Evolutionary conservation across 2,329 filamentous ascomycete genomes (phyloP).

Genomic region (Stemphylium vesicarium): DNA sequence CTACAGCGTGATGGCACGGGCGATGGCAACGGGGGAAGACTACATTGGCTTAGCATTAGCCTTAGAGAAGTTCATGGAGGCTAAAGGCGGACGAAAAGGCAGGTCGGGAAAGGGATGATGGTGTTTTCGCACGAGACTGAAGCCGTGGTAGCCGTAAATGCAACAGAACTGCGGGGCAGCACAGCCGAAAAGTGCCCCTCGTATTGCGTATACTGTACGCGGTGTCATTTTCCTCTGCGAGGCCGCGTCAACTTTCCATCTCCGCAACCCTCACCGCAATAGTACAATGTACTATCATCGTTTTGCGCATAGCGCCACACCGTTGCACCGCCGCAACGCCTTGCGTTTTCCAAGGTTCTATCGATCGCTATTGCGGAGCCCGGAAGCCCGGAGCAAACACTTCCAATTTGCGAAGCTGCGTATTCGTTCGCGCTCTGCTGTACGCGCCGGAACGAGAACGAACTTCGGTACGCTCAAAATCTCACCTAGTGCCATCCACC

Average conservation of each 20-base stretch:
- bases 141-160: neutral
- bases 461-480: neutral
- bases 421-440: neutral
- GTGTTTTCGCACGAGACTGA: neutral
- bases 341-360: neutral
- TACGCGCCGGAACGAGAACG: neutral
- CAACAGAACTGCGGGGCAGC: neutral
- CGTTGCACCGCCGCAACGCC: constrained; percentile 2
- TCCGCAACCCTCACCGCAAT: neutral
- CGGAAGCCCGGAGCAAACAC: constrained; percentile 5
- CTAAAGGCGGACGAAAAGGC: too few relatives aligned
- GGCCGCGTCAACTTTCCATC: constrained; percentile 3
- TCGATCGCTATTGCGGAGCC: constrained; percentile 1
- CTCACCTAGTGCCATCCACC: neutral
- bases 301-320: neutral
- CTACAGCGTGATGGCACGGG: neutral
- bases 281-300: neutral
- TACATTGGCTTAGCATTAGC: neutral
- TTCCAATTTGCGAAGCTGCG: neutral
- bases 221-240: neutral
- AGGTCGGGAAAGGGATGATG: neutral
- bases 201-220: neutral
- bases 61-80: too few relatives aligned
- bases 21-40: neutral
- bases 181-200: neutral